Base-by-base conservation (phyloP, 495 filamentous ascomycete genomes). In the Penicillium taxi region DNA sequence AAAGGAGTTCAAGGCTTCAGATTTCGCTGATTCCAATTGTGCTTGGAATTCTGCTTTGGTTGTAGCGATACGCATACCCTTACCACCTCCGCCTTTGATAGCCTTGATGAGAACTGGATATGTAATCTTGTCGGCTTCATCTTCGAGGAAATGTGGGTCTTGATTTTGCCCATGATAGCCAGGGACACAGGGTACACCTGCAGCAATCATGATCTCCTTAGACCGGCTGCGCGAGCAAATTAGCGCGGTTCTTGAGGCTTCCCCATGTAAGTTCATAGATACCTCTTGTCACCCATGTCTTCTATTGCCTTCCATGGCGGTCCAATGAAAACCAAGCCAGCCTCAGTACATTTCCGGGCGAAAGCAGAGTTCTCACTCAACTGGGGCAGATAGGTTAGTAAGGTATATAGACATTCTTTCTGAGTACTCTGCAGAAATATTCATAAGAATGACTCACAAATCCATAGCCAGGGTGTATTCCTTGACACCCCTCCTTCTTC, bases 61-160 rank as follows among this genome's bases (percentile, higher is more conserved):
- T 35, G 69, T 56, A 5, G 82, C 86, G 48, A 96, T 96, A n/a
- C 91, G 73, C 91, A 99, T 99, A n/a, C 91, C 91, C 58, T 99
- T 98, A 9, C 91, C 91, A 37, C 91, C 91, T 23, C 91, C 91
- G 2, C 91, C 91, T 56, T 89, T 94, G 38, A 96, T 88, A 24
- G 93, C 94, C 66, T 99, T 99, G 26, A 99, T 75, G 11, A 99
- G 73, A 11, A 99, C 93, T 0, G 91, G 91, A 44, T 87, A 99
- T 39, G 77, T 77, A 54, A 96, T 86, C 51, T 82, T 78, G 41
- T 76, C 73, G 12, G 91, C 91, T 55, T 89, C 73, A 7, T 63
- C 61, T 41, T 82, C 69, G 27, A 99, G 70, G 52, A 81, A 75
- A 20, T 68, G 59, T 3, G 80, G 73, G 39, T 81, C 78, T 63